phyloP scores from a whole-genome alignment of 2,329 filamentous ascomycete species.

The Scleromitrula shiraiana region DNA sequence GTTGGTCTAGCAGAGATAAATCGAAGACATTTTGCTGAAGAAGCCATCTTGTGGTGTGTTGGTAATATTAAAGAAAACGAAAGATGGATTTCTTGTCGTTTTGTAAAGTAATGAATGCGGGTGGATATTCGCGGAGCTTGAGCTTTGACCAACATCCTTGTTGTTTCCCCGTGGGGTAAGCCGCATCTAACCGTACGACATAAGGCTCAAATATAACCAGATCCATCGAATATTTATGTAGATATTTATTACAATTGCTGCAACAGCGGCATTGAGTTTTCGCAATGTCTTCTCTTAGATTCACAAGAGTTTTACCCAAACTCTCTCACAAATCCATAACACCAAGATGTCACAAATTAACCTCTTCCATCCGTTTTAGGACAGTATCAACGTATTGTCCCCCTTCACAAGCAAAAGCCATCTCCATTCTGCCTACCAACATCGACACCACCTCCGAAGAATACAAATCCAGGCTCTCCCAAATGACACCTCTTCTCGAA shows the following conservation, averaged over 20 bases:
- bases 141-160: conserved; percentile 5
- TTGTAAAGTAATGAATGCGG: no score
- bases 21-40: conserved; percentile 21
- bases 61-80: not conserved
- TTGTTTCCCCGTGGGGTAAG: not conserved
- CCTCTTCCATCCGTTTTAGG: conserved; percentile 19
- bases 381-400: conserved; percentile 68
- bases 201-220: not conserved
- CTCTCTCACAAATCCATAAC: conserved; percentile 37
- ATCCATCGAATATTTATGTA: conserved; percentile 13
- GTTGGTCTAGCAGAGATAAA: conserved; percentile 17
- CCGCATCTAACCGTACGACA: conserved; percentile 2
- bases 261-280: conserved; percentile 15
- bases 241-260: conserved; percentile 13
- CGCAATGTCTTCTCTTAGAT: conserved; percentile 41
- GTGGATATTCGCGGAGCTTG: no score
- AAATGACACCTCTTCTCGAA: conserved; percentile 67
- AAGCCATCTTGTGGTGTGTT: conserved; percentile 17
- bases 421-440: conserved; percentile 68
- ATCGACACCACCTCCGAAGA: conserved; percentile 72
- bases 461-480: conserved; percentile 70
- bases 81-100: no score
- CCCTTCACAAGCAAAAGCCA: conserved; percentile 70
- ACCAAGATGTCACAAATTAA: conserved; percentile 25
- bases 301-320: conserved; percentile 38